phyloP scores from a whole-genome alignment of 768 basidiomycete genomes.

The Cubamyces lactineus region DNA sequence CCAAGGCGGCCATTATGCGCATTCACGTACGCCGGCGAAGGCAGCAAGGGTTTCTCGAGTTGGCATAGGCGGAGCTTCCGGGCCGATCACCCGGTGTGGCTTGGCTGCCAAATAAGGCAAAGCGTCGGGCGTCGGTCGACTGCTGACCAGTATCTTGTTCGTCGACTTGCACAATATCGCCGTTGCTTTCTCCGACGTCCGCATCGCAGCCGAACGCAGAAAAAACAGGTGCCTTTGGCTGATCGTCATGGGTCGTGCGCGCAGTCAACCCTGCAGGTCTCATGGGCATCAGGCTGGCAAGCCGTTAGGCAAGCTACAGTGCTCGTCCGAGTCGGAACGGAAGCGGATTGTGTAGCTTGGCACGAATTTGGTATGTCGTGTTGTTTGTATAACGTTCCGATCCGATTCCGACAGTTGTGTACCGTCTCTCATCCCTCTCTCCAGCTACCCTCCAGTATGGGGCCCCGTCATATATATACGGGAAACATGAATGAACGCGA shows the following conservation, averaged over 20 bases:
- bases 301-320: too few species aligned
- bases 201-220: slow-evolving; percentile 1
- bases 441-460: slow-evolving; percentile 2
- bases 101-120: too few species aligned
- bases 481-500: not conserved
- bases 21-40: too few species aligned
- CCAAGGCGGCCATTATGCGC: too few species aligned
- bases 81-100: too few species aligned
- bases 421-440: not conserved
- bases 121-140: not conserved
- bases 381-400: slow-evolving; percentile 1
- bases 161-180: not conserved
- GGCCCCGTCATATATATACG: slow-evolving; percentile 8
- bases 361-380: not conserved
- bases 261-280: too few species aligned
- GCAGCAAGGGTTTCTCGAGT: too few species aligned
- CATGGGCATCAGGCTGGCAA: not conserved
- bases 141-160: not conserved
- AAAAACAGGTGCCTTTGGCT: not conserved
- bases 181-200: not conserved
- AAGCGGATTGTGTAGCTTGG: not conserved
- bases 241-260: too few species aligned
- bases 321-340: slow-evolving; percentile 15
- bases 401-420: slow-evolving; percentile 12
- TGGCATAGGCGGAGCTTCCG: too few species aligned